Evolutionary conservation across 495 filamentous ascomycete genomes (phyloP), one percentile per base, ranked within the genome.

Genomic region (Penicillium samsonianum): DNA sequence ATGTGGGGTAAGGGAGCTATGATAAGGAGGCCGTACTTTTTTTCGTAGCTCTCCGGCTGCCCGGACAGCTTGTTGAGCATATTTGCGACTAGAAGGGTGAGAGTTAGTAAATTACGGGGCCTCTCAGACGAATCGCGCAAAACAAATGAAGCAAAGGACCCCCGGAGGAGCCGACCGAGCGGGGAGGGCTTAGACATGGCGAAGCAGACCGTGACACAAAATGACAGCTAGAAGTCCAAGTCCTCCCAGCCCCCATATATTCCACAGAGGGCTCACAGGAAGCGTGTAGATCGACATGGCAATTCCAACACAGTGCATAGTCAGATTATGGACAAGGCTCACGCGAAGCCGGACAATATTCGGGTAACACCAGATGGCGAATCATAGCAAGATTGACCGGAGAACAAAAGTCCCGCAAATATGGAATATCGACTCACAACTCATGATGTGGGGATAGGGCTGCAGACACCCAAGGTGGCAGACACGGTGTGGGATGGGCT

Each of bases 51-150:
- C 67, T 96, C 90, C 51, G 94, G 94, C 80, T 99, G 94, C 67
- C 93, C 93, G 60, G 92, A 90, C 63, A 99, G 88, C 84, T 96
- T 96, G 78, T 93, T 97, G 65, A 99, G 82, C 90, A 98, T 96
- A 65, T 81, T 88, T 52, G 90, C 78, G 72, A 97, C 92, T 96
- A 66, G 35, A 61, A 28, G 54, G 43, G 47, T n/a, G 49, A 41
- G 26, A 16, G 63, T 82, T 53, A 81, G 78, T 62, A 47, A 61
- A 26, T 26, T 50, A 23, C 23, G 22, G n/a, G 31, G 16, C 7
- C 40, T 53, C 10, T 56, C 40, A 30, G 38, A 25, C 12, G 37
- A 54, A 38, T 30, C 31, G 23, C 28, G 35, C 50, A 50, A 31
- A 20, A 23, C 5, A 50, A 52, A 46, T 33, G 42, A 44, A 53